Evolutionary conservation across 208 protist genomes (phyloP).

Genomic region (Trypanosoma avium): DNA sequence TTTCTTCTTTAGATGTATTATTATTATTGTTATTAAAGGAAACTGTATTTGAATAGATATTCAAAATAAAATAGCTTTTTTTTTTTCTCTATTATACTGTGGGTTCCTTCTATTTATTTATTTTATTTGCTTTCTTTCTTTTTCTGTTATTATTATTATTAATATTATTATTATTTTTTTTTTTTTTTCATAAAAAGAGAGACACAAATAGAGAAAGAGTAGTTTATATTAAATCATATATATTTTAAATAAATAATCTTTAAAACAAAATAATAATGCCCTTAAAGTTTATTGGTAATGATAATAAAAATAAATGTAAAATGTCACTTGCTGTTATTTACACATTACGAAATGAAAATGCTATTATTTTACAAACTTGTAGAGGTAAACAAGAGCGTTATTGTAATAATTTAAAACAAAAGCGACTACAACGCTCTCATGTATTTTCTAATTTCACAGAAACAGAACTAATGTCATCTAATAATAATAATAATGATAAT

Average conservation of each 20-base stretch:
- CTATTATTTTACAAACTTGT: slow-evolving; percentile 11
- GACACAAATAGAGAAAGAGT: not conserved
- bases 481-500: not conserved
- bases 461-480: too few species aligned
- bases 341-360: slow-evolving; percentile 17
- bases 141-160: not conserved
- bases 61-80: too few species aligned
- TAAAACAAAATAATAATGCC: slow-evolving; percentile 15
- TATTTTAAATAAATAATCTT: not conserved
- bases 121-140: not conserved
- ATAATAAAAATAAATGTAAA: not conserved
- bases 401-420: not conserved
- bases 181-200: not conserved
- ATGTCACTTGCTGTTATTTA: slow-evolving; percentile 11
- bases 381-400: not conserved
- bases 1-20: too few species aligned
- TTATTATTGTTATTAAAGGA: too few species aligned
- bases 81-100: too few species aligned
- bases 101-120: too few species aligned
- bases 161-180: not conserved
- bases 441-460: not conserved
- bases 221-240: not conserved
- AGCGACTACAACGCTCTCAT: not conserved
- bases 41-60: too few species aligned
- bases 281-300: slow-evolving; percentile 12